Evolutionary conservation across 2,329 filamentous ascomycete genomes (phyloP).

Genomic region (Lachnellula subtilissima): DNA sequence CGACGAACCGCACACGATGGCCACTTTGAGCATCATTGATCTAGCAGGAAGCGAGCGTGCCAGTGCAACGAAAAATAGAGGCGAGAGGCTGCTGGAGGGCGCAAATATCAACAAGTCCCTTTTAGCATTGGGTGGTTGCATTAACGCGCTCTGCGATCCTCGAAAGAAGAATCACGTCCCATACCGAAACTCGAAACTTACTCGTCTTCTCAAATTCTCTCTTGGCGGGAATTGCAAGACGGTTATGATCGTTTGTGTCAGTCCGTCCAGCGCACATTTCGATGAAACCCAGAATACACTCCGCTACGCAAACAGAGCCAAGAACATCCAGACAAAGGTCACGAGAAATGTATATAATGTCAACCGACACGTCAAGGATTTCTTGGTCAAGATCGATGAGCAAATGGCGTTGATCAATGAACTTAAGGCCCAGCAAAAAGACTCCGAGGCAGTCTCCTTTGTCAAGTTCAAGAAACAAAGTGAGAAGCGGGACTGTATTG

Average conservation of each 20-base stretch:
- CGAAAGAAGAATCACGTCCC: constrained; percentile 90
- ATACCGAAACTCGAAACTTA: constrained; percentile 96
- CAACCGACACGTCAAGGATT: constrained; percentile 98
- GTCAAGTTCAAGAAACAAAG: constrained; percentile 86
- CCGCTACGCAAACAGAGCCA: constrained; percentile 93
- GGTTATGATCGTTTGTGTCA: constrained; percentile 99
- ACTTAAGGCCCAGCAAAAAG: constrained; percentile 86
- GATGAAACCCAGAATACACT: constrained; percentile 98
- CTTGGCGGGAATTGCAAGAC: constrained; percentile 97
- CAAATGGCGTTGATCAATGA: constrained; percentile 97
- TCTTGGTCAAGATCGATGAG: constrained; percentile 98
- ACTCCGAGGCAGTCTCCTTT: constrained; percentile 76
- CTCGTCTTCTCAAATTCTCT: constrained; percentile 91
- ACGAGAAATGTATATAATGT: constrained; percentile 99
- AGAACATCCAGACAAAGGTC: constrained; percentile 99
- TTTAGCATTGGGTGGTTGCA: constrained; percentile 89
- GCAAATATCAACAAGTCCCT: constrained; percentile 99
- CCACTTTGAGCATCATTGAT: constrained; percentile 96
- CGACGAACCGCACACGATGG: constrained; percentile 96
- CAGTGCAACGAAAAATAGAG: constrained; percentile 93
- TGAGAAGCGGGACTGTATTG: constrained; percentile 73
- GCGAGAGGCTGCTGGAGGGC: constrained; percentile 84
- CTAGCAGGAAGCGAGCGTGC: constrained; percentile 92
- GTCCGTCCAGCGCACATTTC: constrained; percentile 91
- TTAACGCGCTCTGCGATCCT: constrained; percentile 94